Evolutionary conservation across 2,329 filamentous ascomycete genomes (phyloP).

Genomic region (Aspergillus phoenicis): DNA sequence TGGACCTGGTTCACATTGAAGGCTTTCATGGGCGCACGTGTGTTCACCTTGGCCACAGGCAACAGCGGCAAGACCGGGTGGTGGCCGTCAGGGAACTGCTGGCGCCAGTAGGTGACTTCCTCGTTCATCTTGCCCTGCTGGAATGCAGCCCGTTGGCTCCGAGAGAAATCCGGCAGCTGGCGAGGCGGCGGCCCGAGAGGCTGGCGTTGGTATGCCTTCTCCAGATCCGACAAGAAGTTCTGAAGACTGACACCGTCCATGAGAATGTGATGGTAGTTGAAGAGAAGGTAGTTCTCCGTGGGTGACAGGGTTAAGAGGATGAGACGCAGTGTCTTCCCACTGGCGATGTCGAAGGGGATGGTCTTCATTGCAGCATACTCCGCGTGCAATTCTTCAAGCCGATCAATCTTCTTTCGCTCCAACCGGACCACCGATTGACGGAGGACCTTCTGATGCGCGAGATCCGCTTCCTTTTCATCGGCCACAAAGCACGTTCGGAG

Average conservation of each 20-base stretch:
- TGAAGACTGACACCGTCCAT: conserved; percentile 51
- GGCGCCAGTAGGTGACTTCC: conserved; percentile 42
- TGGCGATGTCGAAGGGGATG: conserved; percentile 41
- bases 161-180: conserved; percentile 39
- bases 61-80: conserved; percentile 38
- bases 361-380: conserved; percentile 24
- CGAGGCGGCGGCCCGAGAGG: conserved; percentile 19
- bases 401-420: background rate
- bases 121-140: conserved; percentile 26
- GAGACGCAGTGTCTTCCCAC: conserved; percentile 25
- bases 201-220: conserved; percentile 43
- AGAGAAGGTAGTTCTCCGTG: conserved; percentile 41
- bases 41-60: conserved; percentile 28
- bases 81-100: conserved; percentile 26
- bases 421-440: background rate
- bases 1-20: conserved; percentile 13
- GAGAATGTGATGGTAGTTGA: conserved; percentile 52
- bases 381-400: conserved; percentile 6
- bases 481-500: conserved; percentile 30
- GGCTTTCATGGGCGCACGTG: conserved; percentile 23
- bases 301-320: conserved; percentile 38
- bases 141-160: conserved; percentile 29
- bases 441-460: background rate
- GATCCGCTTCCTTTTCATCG: conserved; percentile 16
- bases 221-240: conserved; percentile 47